A percentile compares a stretch with the other conserved stretches of the same genome.
phyloP scores from a whole-genome alignment of 2,329 filamentous ascomycete species.

The Ophiostoma ips region DNA sequence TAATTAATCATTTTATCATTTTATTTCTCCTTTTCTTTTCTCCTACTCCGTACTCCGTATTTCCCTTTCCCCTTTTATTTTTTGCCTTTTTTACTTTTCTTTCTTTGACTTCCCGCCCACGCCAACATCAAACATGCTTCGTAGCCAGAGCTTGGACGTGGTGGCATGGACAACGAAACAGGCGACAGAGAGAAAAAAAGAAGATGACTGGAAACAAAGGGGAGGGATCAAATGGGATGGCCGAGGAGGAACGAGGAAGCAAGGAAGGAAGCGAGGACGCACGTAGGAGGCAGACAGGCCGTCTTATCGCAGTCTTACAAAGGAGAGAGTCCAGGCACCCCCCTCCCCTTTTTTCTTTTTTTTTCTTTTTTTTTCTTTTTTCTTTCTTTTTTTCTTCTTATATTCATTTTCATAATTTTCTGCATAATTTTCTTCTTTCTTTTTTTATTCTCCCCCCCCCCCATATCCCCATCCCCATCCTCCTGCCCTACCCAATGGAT shows the following conservation, averaged over 20 bases:
- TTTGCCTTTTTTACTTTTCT: neutral
- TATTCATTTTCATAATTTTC: neutral
- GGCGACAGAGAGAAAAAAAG: too few species aligned
- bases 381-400: neutral
- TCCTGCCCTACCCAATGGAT: neutral
- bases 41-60: too few species aligned
- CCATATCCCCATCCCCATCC: neutral
- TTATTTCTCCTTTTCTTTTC: neutral
- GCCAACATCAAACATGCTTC: too few species aligned
- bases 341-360: neutral
- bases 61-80: neutral
- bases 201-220: too few species aligned
- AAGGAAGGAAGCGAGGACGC: neutral
- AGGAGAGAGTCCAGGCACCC: neutral
- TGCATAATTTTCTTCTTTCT: neutral
- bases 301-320: neutral
- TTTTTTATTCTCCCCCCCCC: neutral
- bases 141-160: too few species aligned
- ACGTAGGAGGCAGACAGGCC: neutral
- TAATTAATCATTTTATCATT: neutral
- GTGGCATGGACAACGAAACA: too few species aligned
- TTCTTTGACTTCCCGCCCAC: too few species aligned
- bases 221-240: too few species aligned
- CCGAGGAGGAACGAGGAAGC: too few species aligned
- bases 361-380: neutral